phyloP scores from a whole-genome alignment of 108 stramenopile genomes.

The Ochromonas danica region DNA sequence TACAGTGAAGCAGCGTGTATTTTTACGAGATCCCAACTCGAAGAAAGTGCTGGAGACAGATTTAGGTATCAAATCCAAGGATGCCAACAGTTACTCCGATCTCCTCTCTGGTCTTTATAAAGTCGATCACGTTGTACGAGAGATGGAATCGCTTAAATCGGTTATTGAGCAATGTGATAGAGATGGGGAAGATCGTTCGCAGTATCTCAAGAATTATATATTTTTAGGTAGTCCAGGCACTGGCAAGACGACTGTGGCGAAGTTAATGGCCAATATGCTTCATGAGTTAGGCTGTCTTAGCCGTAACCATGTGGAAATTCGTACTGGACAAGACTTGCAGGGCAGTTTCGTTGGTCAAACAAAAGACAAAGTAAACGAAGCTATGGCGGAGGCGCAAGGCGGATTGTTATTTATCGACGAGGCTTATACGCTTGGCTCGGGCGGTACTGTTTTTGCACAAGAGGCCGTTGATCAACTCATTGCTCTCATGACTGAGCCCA shows the following conservation, averaged over 20 bases:
- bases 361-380: background rate
- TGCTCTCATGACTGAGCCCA: constrained; percentile 34
- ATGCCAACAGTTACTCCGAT: background rate
- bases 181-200: background rate
- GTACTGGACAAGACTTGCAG: background rate
- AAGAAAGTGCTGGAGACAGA: background rate
- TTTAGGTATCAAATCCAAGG: background rate
- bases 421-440: constrained; percentile 22
- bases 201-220: background rate
- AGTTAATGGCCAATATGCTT: constrained; percentile 4
- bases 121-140: constrained; percentile 43
- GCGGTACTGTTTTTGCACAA: background rate
- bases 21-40: background rate
- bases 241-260: constrained; percentile 30
- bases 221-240: constrained; percentile 20
- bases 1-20: no score
- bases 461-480: constrained; percentile 25
- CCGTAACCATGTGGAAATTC: background rate
- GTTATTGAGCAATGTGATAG: constrained; percentile 7
- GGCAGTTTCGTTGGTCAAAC: constrained; percentile 8
- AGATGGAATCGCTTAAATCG: constrained; percentile 31
- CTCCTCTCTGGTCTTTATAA: constrained; percentile 32
- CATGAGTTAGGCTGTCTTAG: background rate
- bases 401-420: constrained; percentile 32
- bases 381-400: constrained; percentile 10